Evolutionary conservation across 202 grass and related monocot species (phyloP), one percentile per base, ranked within the genome.

Genomic region (Eragrostis tef): DNA sequence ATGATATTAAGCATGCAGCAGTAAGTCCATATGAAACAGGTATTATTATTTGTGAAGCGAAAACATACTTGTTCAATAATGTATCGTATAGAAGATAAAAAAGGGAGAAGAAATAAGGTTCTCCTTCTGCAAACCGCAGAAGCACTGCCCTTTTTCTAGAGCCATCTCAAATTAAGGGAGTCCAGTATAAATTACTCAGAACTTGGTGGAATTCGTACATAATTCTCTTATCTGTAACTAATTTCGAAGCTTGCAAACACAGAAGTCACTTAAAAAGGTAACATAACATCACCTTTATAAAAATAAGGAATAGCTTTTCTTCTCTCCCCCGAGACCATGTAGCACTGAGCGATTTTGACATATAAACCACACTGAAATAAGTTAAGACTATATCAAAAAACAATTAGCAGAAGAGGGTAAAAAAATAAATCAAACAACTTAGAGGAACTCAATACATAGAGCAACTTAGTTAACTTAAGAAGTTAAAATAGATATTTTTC

Each of bases 321-420:
- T 71, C 77, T 89, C 59, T 94, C 86, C 85, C 82, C 79, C 63
- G 90, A 46, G 59, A 84, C 79, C 70, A 91, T 83, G 88, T 86
- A 94, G 86, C 95, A 98, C 85, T 86, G 75, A 83, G 90, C 95
- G 61, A 91, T 69, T 85, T 94, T 93, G 67, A 88, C 71, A 89
- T 83, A 86, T 27, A 86, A 88, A 54, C 70, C 68, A 75, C 88
- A 88, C 88, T 96, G 93, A 62, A 88, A 36, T 80, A 80, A 74
- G 29, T 70, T 39, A 26, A 0, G 1, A 69, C 36, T 54, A 31
- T 39, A 64, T 78, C 6, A 87, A 31, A 31, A 57, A 70, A 25
- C 52, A 81, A 67, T 39, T 65, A 59, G 39, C 24, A 74, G 39
- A 78, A 7, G 58, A 76, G 19, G 16, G 12, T 41, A 57, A 73